A percentile compares a stretch with the other conserved stretches of the same genome.
Evolutionary conservation across 768 basidiomycete species (phyloP).

Genomic region (Russula emetica): DNA sequence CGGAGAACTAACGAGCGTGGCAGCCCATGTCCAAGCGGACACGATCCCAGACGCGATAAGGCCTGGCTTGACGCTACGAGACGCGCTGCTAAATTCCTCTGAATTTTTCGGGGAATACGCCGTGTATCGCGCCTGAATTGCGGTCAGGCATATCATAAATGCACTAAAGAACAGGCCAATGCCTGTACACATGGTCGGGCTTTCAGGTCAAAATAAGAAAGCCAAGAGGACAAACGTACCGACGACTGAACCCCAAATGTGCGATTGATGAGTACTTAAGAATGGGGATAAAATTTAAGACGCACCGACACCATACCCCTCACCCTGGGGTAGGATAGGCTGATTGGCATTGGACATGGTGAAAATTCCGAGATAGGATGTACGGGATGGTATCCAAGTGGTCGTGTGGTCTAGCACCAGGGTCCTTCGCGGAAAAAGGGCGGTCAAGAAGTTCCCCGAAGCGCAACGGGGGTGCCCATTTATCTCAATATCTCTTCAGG

Average conservation of each 20-base stretch:
- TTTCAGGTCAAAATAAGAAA: background rate
- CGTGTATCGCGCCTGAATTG: conserved; percentile 81
- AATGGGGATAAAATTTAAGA: background rate
- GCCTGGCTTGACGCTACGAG: conserved; percentile 82
- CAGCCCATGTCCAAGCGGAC: conserved; percentile 90
- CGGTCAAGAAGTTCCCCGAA: background rate
- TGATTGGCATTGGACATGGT: conserved; percentile 31
- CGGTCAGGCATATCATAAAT: conserved; percentile 75
- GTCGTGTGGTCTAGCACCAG: background rate
- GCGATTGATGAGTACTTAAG: conserved; percentile 12
- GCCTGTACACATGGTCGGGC: conserved; percentile 40
- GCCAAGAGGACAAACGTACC: conserved; percentile 36
- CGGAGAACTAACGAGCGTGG: conserved; percentile 51
- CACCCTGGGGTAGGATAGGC: conserved; percentile 67
- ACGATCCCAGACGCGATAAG: conserved; percentile 92
- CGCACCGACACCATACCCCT: conserved; percentile 78
- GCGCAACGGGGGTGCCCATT: background rate
- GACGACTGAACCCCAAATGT: conserved; percentile 40
- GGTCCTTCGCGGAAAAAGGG: background rate
- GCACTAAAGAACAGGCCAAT: conserved; percentile 86
- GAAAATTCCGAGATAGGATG: background rate
- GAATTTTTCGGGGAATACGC: conserved; percentile 71
- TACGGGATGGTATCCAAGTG: background rate
- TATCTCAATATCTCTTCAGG: conserved; percentile 10
- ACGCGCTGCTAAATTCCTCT: conserved; percentile 81